Evolutionary conservation across 768 basidiomycete genomes (phyloP).

Genomic region (Gloeostereum incarnatum): DNA sequence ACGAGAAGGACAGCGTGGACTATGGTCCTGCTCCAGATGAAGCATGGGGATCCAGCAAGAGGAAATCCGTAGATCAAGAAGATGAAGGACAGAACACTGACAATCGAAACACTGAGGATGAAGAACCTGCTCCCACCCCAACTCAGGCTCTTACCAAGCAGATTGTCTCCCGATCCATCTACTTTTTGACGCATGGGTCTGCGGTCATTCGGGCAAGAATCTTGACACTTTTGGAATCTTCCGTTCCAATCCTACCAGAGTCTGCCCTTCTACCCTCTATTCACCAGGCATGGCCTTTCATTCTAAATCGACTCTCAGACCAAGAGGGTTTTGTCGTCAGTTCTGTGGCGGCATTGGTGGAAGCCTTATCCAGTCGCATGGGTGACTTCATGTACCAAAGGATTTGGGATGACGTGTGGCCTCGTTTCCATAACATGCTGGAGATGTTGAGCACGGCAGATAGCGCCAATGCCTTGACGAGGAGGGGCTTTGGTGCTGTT

Average conservation of each 20-base stretch:
- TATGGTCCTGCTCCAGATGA: constrained; percentile 52
- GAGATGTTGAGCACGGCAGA: constrained; percentile 55
- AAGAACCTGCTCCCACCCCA: constrained; percentile 48
- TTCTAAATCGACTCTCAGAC: constrained; percentile 76
- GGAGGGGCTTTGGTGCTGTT: constrained; percentile 37
- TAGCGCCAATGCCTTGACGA: constrained; percentile 52
- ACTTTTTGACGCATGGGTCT: constrained; percentile 87
- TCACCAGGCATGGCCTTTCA: constrained; percentile 90
- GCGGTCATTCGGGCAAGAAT: constrained; percentile 81
- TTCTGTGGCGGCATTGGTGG: constrained; percentile 68
- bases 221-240: constrained; percentile 60
- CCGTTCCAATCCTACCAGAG: constrained; percentile 64
- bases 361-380: constrained; percentile 54
- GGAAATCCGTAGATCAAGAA: constrained; percentile 15
- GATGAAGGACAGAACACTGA: constrained; percentile 13
- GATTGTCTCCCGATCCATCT: constrained; percentile 80
- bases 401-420: constrained; percentile 94
- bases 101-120: constrained; percentile 29
- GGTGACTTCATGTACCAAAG: constrained; percentile 82
- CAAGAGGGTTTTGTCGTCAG: constrained; percentile 71
- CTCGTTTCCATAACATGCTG: constrained; percentile 60
- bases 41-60: constrained; percentile 40
- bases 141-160: constrained; percentile 72
- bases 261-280: constrained; percentile 76
- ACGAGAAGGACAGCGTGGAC: constrained; percentile 32